phyloP scores from a whole-genome alignment of 78 protist genomes.

The Mastigamoeba balamuthi region DNA sequence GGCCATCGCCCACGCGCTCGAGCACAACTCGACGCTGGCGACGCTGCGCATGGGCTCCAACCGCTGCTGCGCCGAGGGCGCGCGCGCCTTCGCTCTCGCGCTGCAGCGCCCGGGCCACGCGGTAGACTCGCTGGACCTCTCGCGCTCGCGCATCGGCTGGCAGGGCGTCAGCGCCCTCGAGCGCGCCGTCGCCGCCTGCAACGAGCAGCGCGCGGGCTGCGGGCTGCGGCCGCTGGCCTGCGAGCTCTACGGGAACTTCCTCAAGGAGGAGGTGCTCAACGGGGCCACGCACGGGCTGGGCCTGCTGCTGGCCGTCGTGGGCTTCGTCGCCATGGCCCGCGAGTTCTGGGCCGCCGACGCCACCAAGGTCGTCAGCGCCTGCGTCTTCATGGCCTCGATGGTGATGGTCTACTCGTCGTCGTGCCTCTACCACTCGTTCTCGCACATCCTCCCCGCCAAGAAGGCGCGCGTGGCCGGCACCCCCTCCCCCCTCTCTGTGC shows the following conservation, averaged over 20 bases:
- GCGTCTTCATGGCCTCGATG: no score
- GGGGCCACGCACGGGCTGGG: neutral
- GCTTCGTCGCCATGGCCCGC: no score
- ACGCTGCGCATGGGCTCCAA: neutral
- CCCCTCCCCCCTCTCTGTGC: no score
- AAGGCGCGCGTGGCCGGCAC: no score
- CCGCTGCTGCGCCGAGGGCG: neutral
- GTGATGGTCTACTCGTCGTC: neutral
- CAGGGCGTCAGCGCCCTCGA: neutral
- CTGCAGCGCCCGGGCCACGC: neutral
- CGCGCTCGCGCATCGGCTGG: neutral
- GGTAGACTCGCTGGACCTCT: neutral
- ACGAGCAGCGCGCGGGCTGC: neutral
- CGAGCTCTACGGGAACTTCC: neutral
- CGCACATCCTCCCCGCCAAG: neutral
- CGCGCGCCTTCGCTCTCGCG: neutral
- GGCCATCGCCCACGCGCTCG: neutral
- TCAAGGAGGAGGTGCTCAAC: neutral
- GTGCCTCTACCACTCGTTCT: conserved; percentile 3
- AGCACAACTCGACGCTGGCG: neutral
- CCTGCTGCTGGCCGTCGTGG: neutral
- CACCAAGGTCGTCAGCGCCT: no score
- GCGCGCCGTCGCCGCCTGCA: neutral
- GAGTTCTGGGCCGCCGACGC: no score
- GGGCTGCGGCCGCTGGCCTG: neutral